phyloP scores from a whole-genome alignment of 805 yeast species.

The Monosporozyma unispora region DNA sequence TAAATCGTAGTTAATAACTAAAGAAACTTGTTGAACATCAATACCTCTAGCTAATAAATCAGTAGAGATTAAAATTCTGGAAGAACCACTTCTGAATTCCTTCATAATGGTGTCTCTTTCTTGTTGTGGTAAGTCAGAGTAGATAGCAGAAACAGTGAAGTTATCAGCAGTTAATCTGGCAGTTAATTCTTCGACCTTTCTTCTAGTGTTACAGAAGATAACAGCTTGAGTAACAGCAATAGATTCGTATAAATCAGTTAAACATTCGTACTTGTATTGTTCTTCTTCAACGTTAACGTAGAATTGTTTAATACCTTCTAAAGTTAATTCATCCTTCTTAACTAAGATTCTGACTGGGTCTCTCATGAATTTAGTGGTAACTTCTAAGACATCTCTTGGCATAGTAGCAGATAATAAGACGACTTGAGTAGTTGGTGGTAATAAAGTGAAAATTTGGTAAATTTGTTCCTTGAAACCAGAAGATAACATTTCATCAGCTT shows the following conservation, averaged over 20 bases:
- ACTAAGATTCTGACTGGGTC: conserved; percentile 92
- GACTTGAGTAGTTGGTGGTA: conserved; percentile 83
- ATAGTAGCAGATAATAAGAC: conserved; percentile 93
- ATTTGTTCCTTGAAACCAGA: conserved; percentile 91
- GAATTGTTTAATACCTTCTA: conserved; percentile 92
- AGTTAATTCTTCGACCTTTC: conserved; percentile 87
- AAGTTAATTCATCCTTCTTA: conserved; percentile 85
- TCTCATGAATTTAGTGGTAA: conserved; percentile 84
- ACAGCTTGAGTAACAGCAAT: conserved; percentile 95
- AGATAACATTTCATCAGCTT: conserved; percentile 92
- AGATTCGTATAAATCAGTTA: conserved; percentile 91
- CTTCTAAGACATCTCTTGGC: conserved; percentile 83
- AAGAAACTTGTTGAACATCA: conserved; percentile 95
- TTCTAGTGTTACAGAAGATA: conserved; percentile 93
- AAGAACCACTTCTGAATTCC: conserved; percentile 88
- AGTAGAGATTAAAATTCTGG: conserved; percentile 89
- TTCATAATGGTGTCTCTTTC: conserved; percentile 93
- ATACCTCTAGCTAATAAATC: conserved; percentile 98
- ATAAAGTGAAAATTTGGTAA: conserved; percentile 75
- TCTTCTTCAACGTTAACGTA: conserved; percentile 86
- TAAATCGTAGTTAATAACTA: conserved; percentile 91
- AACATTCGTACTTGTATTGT: conserved; percentile 87
- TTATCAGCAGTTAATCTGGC: conserved; percentile 68
- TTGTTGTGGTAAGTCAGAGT: conserved; percentile 92
- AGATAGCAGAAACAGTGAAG: conserved; percentile 93